Percentiles rank a stretch among this genome's conserved stretches.
Conservation (phyloP, 768 basidiomycete species). For the Phylloporus sp. region DNA sequence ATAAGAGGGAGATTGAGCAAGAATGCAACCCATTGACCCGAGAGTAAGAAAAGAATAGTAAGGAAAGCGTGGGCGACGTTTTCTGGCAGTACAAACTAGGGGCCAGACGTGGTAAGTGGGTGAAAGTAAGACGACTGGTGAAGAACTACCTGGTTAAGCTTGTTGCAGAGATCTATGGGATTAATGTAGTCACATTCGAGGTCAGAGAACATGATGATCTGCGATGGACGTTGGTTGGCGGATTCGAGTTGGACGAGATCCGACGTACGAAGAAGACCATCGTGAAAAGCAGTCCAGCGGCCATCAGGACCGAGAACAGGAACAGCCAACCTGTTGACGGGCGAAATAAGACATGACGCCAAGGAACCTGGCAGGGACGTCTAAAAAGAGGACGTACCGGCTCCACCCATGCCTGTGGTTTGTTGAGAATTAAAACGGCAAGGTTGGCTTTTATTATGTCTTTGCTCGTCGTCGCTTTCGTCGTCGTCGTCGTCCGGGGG, state of each 20-base stretch:
- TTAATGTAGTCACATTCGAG: slow-evolving; percentile 99
- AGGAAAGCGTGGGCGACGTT: slow-evolving; percentile 93
- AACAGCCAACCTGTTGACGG: slow-evolving; percentile 83
- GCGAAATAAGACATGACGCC: not conserved
- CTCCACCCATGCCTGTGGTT: slow-evolving; percentile 35
- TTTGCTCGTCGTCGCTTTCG: not conserved
- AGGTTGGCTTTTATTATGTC: not conserved
- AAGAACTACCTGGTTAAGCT: slow-evolving; percentile 83
- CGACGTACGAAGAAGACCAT: slow-evolving; percentile 97
- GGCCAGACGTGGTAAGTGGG: not conserved
- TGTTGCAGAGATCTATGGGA: slow-evolving; percentile 99
- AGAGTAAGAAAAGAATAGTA: slow-evolving; percentile 83
- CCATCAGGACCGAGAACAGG: slow-evolving; percentile 92
- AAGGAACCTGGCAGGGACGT: not conserved
- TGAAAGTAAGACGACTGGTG: not conserved
- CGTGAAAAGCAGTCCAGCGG: slow-evolving; percentile 92
- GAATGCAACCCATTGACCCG: slow-evolving; percentile 94
- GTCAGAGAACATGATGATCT: slow-evolving; percentile 99
- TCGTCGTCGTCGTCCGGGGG: not conserved
- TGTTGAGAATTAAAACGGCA: not conserved
- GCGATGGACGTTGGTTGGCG: slow-evolving; percentile 1
- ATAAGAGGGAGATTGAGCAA: slow-evolving; percentile 86
- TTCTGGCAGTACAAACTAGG: slow-evolving; percentile 94
- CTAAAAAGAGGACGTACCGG: slow-evolving; percentile 32
- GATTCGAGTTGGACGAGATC: not conserved